These are phyloP conservation scores for Botrytis porri DNA, from an alignment of 2,329 filamentous ascomycete species.

Conservation along the genomic window DNA sequence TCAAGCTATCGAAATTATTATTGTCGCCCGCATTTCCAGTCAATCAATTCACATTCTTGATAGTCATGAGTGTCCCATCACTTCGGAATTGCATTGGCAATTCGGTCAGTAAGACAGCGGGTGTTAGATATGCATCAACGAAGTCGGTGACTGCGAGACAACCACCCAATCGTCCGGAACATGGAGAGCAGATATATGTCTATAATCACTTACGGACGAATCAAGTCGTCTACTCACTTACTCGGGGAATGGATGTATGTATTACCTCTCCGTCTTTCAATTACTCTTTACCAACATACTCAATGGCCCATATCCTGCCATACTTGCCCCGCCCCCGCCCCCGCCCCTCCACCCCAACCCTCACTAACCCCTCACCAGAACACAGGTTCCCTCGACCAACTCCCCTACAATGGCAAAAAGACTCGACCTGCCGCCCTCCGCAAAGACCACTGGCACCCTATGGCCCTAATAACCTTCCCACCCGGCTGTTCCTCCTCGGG, in stretches of 20 bases:
- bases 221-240: constrained; percentile 43
- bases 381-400: constrained; percentile 51
- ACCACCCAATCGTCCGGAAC: constrained; percentile 26
- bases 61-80: constrained; percentile 26
- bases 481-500: constrained; percentile 52
- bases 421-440: constrained; percentile 59
- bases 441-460: constrained; percentile 64
- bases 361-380: constrained; percentile 36
- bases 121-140: constrained; percentile 24
- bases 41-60: constrained; percentile 17
- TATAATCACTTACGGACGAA: constrained; percentile 42
- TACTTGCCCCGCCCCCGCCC: background rate
- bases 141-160: constrained; percentile 7
- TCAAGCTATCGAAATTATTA: constrained; percentile 18
- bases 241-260: constrained; percentile 38
- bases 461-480: constrained; percentile 59
- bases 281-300: background rate
- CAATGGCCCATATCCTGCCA: background rate
- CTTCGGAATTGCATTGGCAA: constrained; percentile 18
- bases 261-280: background rate
- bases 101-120: background rate
- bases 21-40: background rate
- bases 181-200: constrained; percentile 41
- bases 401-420: constrained; percentile 68
- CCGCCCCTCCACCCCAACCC: background rate